Base-by-base conservation (phyloP, 139 green algal genomes). In the Picochlorum costavermella region DNA sequence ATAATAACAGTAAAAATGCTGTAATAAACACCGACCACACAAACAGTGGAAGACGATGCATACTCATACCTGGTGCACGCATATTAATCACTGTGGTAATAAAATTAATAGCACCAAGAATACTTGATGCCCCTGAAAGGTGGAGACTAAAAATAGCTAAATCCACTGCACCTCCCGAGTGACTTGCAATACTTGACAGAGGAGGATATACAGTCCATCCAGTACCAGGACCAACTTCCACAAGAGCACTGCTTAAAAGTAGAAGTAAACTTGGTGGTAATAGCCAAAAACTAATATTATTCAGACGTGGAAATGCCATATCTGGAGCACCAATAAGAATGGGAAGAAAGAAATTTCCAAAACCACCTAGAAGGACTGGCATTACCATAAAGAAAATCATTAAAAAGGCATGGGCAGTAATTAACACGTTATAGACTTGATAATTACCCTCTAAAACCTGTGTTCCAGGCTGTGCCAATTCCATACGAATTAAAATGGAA, bases 121-220 rank as follows among this genome's bases (percentile, higher is more conserved):
- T 83, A 75, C 73, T 81, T 50, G 68, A 73, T 45, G 75, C 60
- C 61, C 76, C 82, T 50, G 68, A 70, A 55, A 88, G 44, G 48
- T 86, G 79, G 29, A 85, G 62, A 77, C 82, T 86, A 60, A 88
- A 84, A 68, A 84, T 86, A 70, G 77, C 82, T 56, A 86, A 75
- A 67, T 86, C 79, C 23, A 88, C 79, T 55, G 69, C 61, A 59
- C 66, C 67, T 61, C 75, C 78, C 59, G 71, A 81, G 50, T 86
- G 76, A 66, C 63, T 77, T 49, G 71, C 68, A 72, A 82, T 82
- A 43, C 75, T 75, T 59, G 71, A 76, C 56, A 82, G 56, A 28
- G 75, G 75, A 45, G 75, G 75, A 71, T 79, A 82, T 33, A 78
- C 58, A 16, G 75, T 82, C 75, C 75, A 82, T 51, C 75, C 75